phyloP scores from a whole-genome alignment of 2,329 filamentous ascomycete genomes.

The Aspergillus ochraceus region DNA sequence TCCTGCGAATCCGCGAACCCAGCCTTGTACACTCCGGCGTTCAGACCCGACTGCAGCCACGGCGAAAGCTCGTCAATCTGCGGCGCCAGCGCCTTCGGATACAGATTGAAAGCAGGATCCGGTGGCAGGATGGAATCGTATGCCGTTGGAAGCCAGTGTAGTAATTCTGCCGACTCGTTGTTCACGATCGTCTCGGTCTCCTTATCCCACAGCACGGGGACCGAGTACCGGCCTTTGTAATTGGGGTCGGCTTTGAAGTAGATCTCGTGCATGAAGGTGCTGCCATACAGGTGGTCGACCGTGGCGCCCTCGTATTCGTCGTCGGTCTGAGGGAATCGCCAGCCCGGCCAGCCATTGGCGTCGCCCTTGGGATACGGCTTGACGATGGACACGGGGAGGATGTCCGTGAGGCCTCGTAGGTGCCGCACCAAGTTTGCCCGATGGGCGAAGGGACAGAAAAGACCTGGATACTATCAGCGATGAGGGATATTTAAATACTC shows the following conservation, averaged over 20 bases:
- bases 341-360: slow-evolving; percentile 62
- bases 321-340: slow-evolving; percentile 56
- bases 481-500: too few species aligned
- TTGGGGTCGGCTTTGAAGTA: slow-evolving; percentile 62
- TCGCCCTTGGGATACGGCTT: slow-evolving; percentile 68
- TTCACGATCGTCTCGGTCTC: slow-evolving; percentile 58
- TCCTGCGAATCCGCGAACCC: slow-evolving; percentile 60
- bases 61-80: slow-evolving; percentile 54
- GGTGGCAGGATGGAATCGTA: slow-evolving; percentile 53
- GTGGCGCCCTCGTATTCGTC: slow-evolving; percentile 61
- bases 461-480: slow-evolving; percentile 27
- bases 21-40: slow-evolving; percentile 61
- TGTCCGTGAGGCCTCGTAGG: slow-evolving; percentile 56
- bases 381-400: slow-evolving; percentile 59
- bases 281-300: slow-evolving; percentile 59
- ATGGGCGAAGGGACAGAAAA: slow-evolving; percentile 68
- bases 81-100: slow-evolving; percentile 49
- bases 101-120: slow-evolving; percentile 51
- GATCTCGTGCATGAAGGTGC: slow-evolving; percentile 60
- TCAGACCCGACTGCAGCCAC: slow-evolving; percentile 60
- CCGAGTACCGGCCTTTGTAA: slow-evolving; percentile 62
- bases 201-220: slow-evolving; percentile 64
- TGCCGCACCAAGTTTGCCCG: slow-evolving; percentile 59
- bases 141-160: slow-evolving; percentile 58
- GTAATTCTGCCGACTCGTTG: slow-evolving; percentile 61